These are phyloP conservation scores for Kodamaea alishanica DNA, from an alignment of 1,139 yeast genomes.

Conservation along the genomic window DNA sequence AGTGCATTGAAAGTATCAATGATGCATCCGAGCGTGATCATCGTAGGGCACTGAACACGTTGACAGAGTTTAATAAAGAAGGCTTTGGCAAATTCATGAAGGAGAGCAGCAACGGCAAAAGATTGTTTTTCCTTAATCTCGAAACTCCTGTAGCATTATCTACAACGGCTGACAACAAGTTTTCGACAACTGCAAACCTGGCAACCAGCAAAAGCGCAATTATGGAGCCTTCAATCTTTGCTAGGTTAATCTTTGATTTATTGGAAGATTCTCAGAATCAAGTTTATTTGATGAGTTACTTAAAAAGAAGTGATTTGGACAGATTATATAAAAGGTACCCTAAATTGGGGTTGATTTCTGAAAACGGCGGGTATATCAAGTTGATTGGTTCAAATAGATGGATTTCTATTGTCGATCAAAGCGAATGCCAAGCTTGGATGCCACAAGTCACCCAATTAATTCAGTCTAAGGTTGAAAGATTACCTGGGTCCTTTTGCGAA, in stretches of 20 bases:
- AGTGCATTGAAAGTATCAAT: slow-evolving; percentile 54
- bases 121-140: slow-evolving; percentile 54
- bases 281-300: slow-evolving; percentile 69
- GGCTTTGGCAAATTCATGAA: slow-evolving; percentile 38
- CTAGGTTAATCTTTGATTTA: slow-evolving; percentile 47
- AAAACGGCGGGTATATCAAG: slow-evolving; percentile 76
- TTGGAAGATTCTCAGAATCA: slow-evolving; percentile 49
- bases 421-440: slow-evolving; percentile 56
- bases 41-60: slow-evolving; percentile 23
- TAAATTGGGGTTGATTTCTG: slow-evolving; percentile 80
- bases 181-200: slow-evolving; percentile 8
- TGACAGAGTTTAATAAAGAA: slow-evolving; percentile 25
- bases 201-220: slow-evolving; percentile 28
- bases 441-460: slow-evolving; percentile 56
- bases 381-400: slow-evolving; percentile 54
- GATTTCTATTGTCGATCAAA: slow-evolving; percentile 59
- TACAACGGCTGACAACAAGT: slow-evolving; percentile 15
- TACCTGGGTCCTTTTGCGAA: slow-evolving; percentile 75
- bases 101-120: slow-evolving; percentile 30
- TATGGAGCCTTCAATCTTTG: slow-evolving; percentile 47
- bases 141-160: slow-evolving; percentile 39
- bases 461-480: slow-evolving; percentile 66
- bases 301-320: slow-evolving; percentile 61
- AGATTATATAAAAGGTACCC: slow-evolving; percentile 65
- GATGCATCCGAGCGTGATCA: slow-evolving; percentile 62